A percentile compares a stretch with the other conserved stretches of the same genome.
These are phyloP conservation scores for Coriaria nepalensis DNA, from an alignment of 306 rosid genomes.

Conservation along the genomic window DNA sequence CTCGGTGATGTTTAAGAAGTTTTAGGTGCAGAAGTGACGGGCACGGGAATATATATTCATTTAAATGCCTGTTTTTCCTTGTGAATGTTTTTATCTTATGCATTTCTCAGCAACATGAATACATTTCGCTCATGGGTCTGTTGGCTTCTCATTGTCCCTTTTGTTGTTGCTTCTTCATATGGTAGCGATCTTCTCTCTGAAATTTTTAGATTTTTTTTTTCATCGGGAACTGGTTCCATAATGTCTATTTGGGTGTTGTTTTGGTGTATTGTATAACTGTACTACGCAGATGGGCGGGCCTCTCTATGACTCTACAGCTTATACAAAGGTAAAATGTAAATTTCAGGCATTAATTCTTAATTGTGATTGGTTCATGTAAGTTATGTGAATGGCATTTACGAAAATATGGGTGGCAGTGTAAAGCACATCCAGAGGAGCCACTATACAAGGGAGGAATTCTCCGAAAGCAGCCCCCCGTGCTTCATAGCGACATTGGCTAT, in stretches of 20 bases:
- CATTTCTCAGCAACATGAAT: too few relatives aligned
- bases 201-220: too few relatives aligned
- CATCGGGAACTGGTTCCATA: background rate
- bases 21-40: too few relatives aligned
- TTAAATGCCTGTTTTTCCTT: too few relatives aligned
- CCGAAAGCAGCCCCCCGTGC: constrained; percentile 4
- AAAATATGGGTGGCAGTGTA: constrained; percentile 48
- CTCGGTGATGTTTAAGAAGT: too few relatives aligned
- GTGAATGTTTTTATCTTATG: too few relatives aligned
- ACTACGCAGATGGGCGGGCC: constrained; percentile 87
- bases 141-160: constrained; percentile 7
- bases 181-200: constrained; percentile 24
- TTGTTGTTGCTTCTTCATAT: constrained; percentile 26
- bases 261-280: background rate
- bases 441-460: constrained; percentile 66
- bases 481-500: background rate
- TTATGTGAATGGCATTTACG: too few relatives aligned
- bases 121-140: too few relatives aligned
- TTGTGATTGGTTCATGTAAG: background rate
- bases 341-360: background rate
- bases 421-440: constrained; percentile 41
- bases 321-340: constrained; percentile 42
- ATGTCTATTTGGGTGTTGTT: background rate
- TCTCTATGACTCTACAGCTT: constrained; percentile 64
- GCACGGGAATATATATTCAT: too few relatives aligned